Evolutionary conservation across 495 filamentous ascomycete genomes (phyloP), one percentile per base, ranked within the genome.

Genomic region (Hapsidospora chrysogenum): DNA sequence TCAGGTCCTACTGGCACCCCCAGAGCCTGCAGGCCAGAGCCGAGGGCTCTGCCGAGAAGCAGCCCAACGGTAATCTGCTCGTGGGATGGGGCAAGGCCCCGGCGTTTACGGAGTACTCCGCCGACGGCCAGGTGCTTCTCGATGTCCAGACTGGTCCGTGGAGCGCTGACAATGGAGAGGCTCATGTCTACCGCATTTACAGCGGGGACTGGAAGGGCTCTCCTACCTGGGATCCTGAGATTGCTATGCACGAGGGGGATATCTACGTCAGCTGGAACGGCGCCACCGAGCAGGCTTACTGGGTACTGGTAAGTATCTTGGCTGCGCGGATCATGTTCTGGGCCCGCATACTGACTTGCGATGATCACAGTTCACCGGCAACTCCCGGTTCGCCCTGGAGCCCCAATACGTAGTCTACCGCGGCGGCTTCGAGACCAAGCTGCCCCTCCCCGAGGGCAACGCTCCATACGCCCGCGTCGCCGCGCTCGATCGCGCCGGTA

Each of bases 71-170:
- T 0, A 64, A 68, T 41, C 53, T 60, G 14, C 36, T 74, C 5
- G 23, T 67, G 17, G 62, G 54, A 7, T 73, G 67, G 45, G 70
- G 69, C 1, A 50, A 51, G 30, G 54, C 58, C 29, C 50, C 63
- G 10, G 53, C 58, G 0, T 51, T 69, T 41, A 64, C 63, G 2
- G 69, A 74, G 38, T 66, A 59, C 46, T 42, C 39, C 21, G 8
- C 27, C 7, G 32, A 50, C 8, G 53, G 56, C 0, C 44, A 27
- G 5, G 36, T 35, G 9, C 41, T 51, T 7, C 34, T 46, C 9
- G 45, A 53, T 17, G 39, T 46, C n/a, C 45, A 49, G 33, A 45
- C 43, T 17, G 45, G 44, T 8, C 9, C 30, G 9, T 40, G 35
- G 35, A 27, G 31, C 10, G 23, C 23, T 11, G 23, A 26, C 23